Evolutionary conservation across 148 eudicot species (phyloP).

Genomic region (Cornus kousa): DNA sequence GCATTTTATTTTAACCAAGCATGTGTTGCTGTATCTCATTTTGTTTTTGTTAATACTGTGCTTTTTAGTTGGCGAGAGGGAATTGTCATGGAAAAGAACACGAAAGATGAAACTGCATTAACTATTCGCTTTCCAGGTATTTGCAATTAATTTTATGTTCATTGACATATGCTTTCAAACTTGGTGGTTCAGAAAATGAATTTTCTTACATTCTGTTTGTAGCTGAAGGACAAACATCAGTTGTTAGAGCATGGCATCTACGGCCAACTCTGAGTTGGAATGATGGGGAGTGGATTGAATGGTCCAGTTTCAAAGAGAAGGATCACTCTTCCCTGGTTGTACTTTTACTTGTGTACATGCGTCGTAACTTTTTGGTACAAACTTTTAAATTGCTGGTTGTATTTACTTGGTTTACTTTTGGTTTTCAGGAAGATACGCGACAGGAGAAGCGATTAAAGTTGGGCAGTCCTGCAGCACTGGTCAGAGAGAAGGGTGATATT

Average conservation of each 20-base stretch:
- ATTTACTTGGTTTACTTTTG: not conserved
- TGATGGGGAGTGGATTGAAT: constrained; percentile 82
- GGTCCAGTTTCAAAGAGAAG: constrained; percentile 40
- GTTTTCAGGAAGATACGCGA: constrained; percentile 72
- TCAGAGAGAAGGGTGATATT: constrained; percentile 34
- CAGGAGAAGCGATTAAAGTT: constrained; percentile 65
- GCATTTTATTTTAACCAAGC: not conserved
- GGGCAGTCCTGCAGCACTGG: constrained; percentile 37
- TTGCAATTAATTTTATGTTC: not conserved
- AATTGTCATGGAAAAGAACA: constrained; percentile 67
- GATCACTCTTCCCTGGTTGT: constrained; percentile 53
- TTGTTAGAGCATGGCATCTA: constrained; percentile 80
- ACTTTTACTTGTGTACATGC: not conserved
- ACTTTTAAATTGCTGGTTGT: not conserved
- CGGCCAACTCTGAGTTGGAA: constrained; percentile 80
- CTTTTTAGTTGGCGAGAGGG: constrained; percentile 91
- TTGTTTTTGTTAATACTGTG: constrained; percentile 16
- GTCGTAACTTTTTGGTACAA: not conserved
- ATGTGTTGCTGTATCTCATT: not conserved
- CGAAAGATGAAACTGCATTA: constrained; percentile 66
- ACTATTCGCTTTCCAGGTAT: constrained; percentile 88
- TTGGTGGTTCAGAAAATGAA: not conserved
- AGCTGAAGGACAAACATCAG: constrained; percentile 72
- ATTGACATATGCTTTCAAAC: not conserved
- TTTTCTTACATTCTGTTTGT: constrained; percentile 20